These are phyloP conservation scores for Hordeum vulgare DNA, from an alignment of 176 grass and related monocot genomes.

Conservation along the genomic window DNA sequence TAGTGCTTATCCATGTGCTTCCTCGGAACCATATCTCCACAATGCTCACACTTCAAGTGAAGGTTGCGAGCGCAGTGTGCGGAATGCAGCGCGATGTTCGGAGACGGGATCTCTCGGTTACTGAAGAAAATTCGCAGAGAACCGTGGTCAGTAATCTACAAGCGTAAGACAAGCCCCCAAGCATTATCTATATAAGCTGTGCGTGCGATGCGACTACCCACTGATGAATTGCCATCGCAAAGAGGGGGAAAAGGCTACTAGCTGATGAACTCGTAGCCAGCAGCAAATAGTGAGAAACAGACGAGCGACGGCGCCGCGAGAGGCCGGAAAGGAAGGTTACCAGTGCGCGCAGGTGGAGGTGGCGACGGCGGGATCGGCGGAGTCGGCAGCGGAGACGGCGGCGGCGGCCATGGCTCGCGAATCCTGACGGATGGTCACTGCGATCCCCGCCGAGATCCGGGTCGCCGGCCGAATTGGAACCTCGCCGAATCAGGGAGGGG, in stretches of 20 bases:
- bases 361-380: conserved; percentile 2
- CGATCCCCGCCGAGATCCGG: conserved; percentile 9
- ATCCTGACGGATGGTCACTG: neutral
- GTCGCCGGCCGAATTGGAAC: neutral
- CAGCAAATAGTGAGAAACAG: neutral
- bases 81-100: conserved; percentile 53
- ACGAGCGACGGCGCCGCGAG: neutral
- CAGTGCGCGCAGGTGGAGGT: conserved; percentile 63
- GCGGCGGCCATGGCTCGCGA: neutral
- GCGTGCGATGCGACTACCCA: no score
- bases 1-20: conserved; percentile 66
- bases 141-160: neutral
- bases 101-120: conserved; percentile 42
- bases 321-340: conserved; percentile 6
- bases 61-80: conserved; percentile 65
- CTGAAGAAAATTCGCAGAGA: conserved; percentile 24
- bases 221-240: no score
- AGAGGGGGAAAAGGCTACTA: no score
- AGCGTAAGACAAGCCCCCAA: neutral
- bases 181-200: neutral
- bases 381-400: neutral
- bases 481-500: neutral
- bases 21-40: conserved; percentile 57
- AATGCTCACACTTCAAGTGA: conserved; percentile 44
- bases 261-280: neutral